Evolutionary conservation across 768 basidiomycete species (phyloP), one percentile per base, ranked within the genome.

Genomic region (Collybia mongolica): DNA sequence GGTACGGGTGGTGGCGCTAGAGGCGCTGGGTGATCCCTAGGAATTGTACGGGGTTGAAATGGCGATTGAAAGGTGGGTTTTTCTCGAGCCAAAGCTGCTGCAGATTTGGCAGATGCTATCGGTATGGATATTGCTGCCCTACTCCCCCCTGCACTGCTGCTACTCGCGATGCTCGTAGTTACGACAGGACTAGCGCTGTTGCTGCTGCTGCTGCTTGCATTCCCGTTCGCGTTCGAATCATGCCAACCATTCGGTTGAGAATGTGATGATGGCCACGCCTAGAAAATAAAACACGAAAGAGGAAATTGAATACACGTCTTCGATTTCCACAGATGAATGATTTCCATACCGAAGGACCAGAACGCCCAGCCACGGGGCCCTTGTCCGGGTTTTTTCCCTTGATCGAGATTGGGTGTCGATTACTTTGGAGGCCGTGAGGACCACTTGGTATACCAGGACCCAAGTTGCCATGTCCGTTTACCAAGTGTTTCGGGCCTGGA

Each of bases 401-500:
- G 44, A 67, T 68, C 37, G 68, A 70, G 40, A 71, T 65, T 19
- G 70, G 65, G 51, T 60, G 59, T n/a, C 70, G 62, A 55, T 66
- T 63, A 17, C 38, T 60, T 51, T 67, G 64, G 32, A 69, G 52
- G 4, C 58, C 53, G 29, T 66, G 63, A 22, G 66, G 48, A 39
- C 62, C 59, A 41, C 61, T 66, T 23, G 55, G 50, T 18, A 53
- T 55, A 54, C 55, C 57, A 24, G 61, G 52, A 35, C 44, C 43
- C 48, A 39, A 39, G 51, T 29, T 26, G 43, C 38, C 48, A 39
- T 57, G 53, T 12, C 77, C 79, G 51, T 81, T 80, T 51, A 70
- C 59, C 41, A 72, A 64, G 43, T 70, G 62, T 60, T 81, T 82
- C 44, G 73, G 64, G 38, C 69, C 65, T 14, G 61, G 63, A 20